phyloP scores from a whole-genome alignment of 306 rosid species.

The Lagenaria siceraria region DNA sequence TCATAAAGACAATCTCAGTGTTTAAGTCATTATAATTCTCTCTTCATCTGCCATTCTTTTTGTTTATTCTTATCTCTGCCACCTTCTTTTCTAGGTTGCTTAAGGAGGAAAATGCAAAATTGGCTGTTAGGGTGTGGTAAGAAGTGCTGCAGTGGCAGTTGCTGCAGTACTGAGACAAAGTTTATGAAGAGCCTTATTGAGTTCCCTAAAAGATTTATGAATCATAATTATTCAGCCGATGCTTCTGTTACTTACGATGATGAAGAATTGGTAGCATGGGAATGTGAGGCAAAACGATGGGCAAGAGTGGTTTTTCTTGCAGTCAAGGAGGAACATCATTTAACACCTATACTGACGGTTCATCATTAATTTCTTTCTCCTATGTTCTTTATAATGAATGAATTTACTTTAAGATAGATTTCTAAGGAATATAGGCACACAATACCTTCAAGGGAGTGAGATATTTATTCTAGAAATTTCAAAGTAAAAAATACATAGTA shows the following conservation, averaged over 20 bases:
- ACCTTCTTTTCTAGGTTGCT: slow-evolving; percentile 38
- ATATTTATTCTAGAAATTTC: background rate
- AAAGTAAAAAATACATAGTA: background rate
- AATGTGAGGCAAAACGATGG: slow-evolving; percentile 78
- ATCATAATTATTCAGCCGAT: slow-evolving; percentile 15
- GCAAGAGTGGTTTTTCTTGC: slow-evolving; percentile 73
- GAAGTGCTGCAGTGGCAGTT: slow-evolving; percentile 39
- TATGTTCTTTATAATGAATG: background rate
- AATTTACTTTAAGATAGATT: background rate
- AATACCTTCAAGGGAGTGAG: background rate
- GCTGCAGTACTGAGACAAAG: slow-evolving; percentile 34
- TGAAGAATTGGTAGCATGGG: slow-evolving; percentile 79
- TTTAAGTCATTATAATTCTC: background rate
- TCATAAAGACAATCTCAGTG: background rate
- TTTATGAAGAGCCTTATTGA: slow-evolving; percentile 47
- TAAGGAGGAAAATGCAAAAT: slow-evolving; percentile 43
- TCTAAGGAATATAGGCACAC: background rate
- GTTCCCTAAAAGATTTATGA: slow-evolving; percentile 52
- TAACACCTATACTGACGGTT: slow-evolving; percentile 55
- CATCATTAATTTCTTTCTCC: slow-evolving; percentile 12
- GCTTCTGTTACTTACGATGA: slow-evolving; percentile 46
- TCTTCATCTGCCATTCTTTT: background rate
- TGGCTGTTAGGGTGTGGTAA: slow-evolving; percentile 71
- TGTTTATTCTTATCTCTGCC: slow-evolving; percentile 15
- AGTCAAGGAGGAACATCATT: slow-evolving; percentile 39